Evolutionary conservation across 176 grass and related monocot species (phyloP).

Genomic region (Puccinellia tenuiflora): DNA sequence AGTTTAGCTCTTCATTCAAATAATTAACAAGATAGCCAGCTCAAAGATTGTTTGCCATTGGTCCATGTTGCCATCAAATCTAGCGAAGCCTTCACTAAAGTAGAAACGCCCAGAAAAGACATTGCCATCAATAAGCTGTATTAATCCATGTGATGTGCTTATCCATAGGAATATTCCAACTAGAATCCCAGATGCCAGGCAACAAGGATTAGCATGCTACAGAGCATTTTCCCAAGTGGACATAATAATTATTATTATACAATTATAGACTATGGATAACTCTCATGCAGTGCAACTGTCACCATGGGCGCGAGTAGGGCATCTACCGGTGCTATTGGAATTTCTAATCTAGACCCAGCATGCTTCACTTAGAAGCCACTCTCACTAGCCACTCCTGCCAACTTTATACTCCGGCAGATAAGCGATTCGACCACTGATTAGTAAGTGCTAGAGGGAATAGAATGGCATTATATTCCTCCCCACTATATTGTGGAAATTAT

Average conservation of each 20-base stretch:
- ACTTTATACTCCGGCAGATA: conserved; percentile 29
- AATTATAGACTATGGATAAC: conserved; percentile 28
- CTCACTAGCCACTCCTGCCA: conserved; percentile 16
- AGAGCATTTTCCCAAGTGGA: conserved; percentile 36
- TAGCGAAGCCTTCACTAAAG: background rate
- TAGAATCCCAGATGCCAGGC: conserved; percentile 46
- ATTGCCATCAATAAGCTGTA: conserved; percentile 30
- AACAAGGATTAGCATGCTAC: conserved; percentile 29
- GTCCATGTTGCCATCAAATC: conserved; percentile 43
- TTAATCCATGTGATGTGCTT: conserved; percentile 40
- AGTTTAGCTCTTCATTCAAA: conserved; percentile 10
- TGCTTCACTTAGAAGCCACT: conserved; percentile 44
- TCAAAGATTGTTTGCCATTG: conserved; percentile 5
- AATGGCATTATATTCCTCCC: conserved; percentile 32
- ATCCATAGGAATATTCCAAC: conserved; percentile 64
- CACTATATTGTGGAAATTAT: background rate
- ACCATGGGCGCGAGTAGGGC: conserved; percentile 23
- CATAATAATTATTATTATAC: conserved; percentile 16
- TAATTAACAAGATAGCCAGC: conserved; percentile 4
- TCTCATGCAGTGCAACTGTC: conserved; percentile 39
- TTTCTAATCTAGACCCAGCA: conserved; percentile 33
- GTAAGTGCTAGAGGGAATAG: conserved; percentile 30
- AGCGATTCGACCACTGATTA: conserved; percentile 25
- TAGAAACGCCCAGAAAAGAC: conserved; percentile 2
- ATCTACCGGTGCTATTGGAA: conserved; percentile 30